phyloP scores from a whole-genome alignment of 176 grass and related monocot genomes.

The Paspalum notatum region DNA sequence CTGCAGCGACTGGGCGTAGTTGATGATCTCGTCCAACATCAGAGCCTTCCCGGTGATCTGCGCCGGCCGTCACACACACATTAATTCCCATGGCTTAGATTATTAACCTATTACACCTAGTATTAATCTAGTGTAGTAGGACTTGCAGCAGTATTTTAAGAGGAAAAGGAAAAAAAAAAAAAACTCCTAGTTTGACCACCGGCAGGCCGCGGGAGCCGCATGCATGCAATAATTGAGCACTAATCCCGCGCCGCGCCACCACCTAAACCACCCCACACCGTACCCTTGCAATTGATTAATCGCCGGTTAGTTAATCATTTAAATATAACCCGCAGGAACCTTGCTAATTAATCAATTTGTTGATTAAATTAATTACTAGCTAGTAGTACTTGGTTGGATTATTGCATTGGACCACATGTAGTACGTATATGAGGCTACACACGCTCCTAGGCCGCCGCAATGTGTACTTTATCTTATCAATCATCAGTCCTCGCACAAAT shows the following conservation, averaged over 20 bases:
- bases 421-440: background rate
- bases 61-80: background rate
- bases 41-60: slow-evolving; percentile 78
- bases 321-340: background rate
- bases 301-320: background rate
- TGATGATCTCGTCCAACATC: slow-evolving; percentile 86
- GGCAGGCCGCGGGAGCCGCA: background rate
- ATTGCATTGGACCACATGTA: slow-evolving; percentile 4
- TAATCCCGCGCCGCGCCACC: slow-evolving; percentile 14
- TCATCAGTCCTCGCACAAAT: background rate
- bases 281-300: slow-evolving; percentile 16
- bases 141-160: no score
- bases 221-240: slow-evolving; percentile 48
- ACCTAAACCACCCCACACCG: slow-evolving; percentile 23
- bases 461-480: background rate
- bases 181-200: slow-evolving; percentile 34
- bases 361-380: background rate
- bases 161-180: background rate
- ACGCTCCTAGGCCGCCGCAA: background rate
- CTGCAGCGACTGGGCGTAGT: slow-evolving; percentile 84
- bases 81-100: background rate
- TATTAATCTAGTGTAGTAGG: no score
- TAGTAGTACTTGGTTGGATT: no score
- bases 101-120: background rate
- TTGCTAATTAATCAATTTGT: no score